Percentiles rank a stretch among this genome's conserved stretches.
Conservation (phyloP, 2,329 filamentous ascomycete species). For the Cadophora sp. region DNA sequence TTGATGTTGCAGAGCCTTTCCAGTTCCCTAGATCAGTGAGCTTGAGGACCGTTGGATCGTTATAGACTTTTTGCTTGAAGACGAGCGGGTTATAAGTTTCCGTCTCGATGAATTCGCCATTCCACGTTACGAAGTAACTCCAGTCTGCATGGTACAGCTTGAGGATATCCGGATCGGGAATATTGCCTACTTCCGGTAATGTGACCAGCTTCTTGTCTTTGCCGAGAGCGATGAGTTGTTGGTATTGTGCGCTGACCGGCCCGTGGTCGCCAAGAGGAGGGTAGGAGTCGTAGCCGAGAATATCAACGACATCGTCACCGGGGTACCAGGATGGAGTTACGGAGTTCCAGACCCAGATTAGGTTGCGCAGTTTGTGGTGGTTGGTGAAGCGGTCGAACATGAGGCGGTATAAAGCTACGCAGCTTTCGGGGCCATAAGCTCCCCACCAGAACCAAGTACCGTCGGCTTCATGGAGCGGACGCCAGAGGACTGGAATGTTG, state of each 20-base stretch:
- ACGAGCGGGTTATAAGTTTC: conserved; percentile 40
- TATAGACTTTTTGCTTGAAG: conserved; percentile 48
- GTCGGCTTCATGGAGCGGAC: conserved; percentile 58
- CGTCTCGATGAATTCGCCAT: conserved; percentile 51
- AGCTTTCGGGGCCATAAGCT: conserved; percentile 52
- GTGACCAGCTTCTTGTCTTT: conserved; percentile 55
- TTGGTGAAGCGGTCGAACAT: conserved; percentile 53
- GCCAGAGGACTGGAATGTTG: conserved; percentile 54
- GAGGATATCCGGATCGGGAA: conserved; percentile 47
- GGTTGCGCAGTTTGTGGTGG: conserved; percentile 53
- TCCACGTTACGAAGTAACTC: conserved; percentile 56
- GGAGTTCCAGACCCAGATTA: conserved; percentile 59
- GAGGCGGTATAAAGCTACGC: conserved; percentile 52
- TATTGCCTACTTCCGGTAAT: conserved; percentile 54
- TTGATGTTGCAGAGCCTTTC: conserved; percentile 29
- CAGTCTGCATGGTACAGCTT: conserved; percentile 53
- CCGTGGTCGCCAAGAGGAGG: conserved; percentile 41
- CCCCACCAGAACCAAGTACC: conserved; percentile 61
- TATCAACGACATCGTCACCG: conserved; percentile 52
- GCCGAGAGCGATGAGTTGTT: conserved; percentile 50
- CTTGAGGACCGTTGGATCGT: conserved; percentile 38
- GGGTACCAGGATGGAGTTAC: conserved; percentile 54
- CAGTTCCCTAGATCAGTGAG: conserved; percentile 39
- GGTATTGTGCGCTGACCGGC: conserved; percentile 53
- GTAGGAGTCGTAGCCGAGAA: conserved; percentile 55